These are phyloP conservation scores for Aspergillus felis DNA, from an alignment of 2,329 filamentous ascomycete genomes.

Conservation along the genomic window DNA sequence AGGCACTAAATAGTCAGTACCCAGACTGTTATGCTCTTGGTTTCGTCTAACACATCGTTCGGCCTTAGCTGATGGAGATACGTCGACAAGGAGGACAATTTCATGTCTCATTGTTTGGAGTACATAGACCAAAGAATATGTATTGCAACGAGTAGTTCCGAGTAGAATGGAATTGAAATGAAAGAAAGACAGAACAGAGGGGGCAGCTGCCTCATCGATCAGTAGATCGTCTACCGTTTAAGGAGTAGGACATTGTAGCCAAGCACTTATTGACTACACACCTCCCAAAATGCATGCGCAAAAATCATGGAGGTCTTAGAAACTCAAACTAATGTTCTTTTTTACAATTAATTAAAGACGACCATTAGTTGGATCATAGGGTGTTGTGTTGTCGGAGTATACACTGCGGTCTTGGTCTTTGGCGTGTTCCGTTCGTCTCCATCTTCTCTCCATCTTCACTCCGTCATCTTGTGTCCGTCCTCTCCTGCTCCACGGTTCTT, in stretches of 20 bases:
- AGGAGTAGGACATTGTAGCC: not conserved
- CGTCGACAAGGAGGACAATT: not conserved
- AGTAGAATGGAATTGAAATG: not conserved
- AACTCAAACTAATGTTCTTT: not conserved
- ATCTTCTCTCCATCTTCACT: slow-evolving; percentile 5
- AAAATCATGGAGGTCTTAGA: not conserved
- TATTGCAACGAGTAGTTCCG: not conserved
- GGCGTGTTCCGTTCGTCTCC: slow-evolving; percentile 16
- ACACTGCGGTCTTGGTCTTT: slow-evolving; percentile 21
- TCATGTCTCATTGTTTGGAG: not conserved
- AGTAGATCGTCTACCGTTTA: not conserved
- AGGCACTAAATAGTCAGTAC: not conserved
- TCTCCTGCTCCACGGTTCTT: not conserved
- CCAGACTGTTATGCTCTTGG: not conserved
- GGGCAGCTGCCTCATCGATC: not conserved
- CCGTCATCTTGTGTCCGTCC: slow-evolving; percentile 5
- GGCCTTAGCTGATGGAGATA: not conserved
- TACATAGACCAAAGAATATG: not conserved
- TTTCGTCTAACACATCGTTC: not conserved
- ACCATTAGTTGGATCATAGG: not conserved
- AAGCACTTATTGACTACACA: not conserved
- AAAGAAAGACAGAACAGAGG: not conserved
- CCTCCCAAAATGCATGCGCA: not conserved
- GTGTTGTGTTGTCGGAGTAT: not conserved
- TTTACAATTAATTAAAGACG: not conserved